Evolutionary conservation across 306 rosid species (phyloP).

Genomic region (Citrullus mucosospermus): DNA sequence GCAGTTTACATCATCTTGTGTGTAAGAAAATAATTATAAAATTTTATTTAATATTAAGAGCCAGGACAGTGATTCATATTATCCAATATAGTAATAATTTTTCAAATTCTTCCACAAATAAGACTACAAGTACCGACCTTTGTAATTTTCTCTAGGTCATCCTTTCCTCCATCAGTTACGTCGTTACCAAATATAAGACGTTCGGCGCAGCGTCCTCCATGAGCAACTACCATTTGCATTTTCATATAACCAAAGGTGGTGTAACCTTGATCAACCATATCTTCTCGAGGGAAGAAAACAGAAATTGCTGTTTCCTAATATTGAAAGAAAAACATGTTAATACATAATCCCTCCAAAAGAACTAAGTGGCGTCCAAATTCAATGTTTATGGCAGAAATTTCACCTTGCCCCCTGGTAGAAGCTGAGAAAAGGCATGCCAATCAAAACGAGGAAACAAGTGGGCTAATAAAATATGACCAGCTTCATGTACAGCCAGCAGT

Average conservation of each 20-base stretch:
- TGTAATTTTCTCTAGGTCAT: constrained; percentile 89
- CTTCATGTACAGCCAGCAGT: constrained; percentile 96
- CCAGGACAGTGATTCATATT: not conserved
- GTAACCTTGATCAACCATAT: constrained; percentile 93
- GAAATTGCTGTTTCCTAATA: constrained; percentile 87
- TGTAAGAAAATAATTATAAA: not conserved
- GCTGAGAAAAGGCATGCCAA: constrained; percentile 99
- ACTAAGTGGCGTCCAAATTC: not conserved
- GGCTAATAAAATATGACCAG: constrained; percentile 86
- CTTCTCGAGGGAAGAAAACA: constrained; percentile 89
- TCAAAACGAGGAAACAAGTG: constrained; percentile 92
- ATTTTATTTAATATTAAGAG: not conserved
- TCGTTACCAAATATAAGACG: constrained; percentile 65
- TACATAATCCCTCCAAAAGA: not conserved
- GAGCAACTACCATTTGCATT: constrained; percentile 98
- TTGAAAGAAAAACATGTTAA: constrained; percentile 14
- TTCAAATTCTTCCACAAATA: not conserved
- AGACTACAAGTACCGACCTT: constrained; percentile 35
- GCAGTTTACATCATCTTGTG: not conserved
- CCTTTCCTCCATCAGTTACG: constrained; percentile 83
- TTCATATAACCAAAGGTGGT: constrained; percentile 88
- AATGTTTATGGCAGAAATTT: constrained; percentile 9
- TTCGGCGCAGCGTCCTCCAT: constrained; percentile 95
- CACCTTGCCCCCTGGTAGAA: constrained; percentile 98
- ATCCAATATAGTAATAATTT: not conserved